Percentiles rank a stretch among this genome's conserved stretches.
These are phyloP conservation scores for Kuraishia piskuri DNA, from an alignment of 805 yeast genomes.

Conservation along the genomic window DNA sequence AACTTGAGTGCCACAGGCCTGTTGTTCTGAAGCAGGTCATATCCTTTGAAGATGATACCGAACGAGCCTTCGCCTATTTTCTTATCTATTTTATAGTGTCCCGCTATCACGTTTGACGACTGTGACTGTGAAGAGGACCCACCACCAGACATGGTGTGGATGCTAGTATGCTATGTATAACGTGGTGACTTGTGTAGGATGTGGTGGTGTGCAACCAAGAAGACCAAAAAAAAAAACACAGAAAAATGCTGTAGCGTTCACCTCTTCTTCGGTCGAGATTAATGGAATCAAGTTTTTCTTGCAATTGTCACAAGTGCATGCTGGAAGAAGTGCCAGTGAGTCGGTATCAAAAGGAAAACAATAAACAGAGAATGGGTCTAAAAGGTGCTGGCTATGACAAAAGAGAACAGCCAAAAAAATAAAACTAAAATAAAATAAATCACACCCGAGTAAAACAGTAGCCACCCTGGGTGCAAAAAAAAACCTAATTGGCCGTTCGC, in stretches of 20 bases:
- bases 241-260: too few relatives aligned
- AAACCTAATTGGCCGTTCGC: too few relatives aligned
- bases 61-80: constrained; percentile 86
- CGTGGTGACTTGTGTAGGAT: background rate
- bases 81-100: constrained; percentile 72
- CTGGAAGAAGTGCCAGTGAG: background rate
- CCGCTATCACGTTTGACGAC: constrained; percentile 30
- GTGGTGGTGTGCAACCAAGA: too few relatives aligned
- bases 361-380: too few relatives aligned
- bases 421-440: background rate
- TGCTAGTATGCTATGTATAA: background rate
- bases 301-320: background rate
- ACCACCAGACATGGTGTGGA: constrained; percentile 1
- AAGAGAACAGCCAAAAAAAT: background rate
- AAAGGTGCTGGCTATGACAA: too few relatives aligned
- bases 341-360: too few relatives aligned
- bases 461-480: too few relatives aligned
- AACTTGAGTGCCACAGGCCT: constrained; percentile 69
- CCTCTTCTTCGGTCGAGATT: too few relatives aligned
- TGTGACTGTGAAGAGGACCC: constrained; percentile 1
- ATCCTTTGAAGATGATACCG: constrained; percentile 79
- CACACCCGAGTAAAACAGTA: too few relatives aligned
- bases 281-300: too few relatives aligned
- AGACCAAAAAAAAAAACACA: too few relatives aligned
- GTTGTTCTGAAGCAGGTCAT: constrained; percentile 54